Evolutionary conservation across 2,329 filamentous ascomycete genomes (phyloP).

Genomic region (Anisogramma anomala): DNA sequence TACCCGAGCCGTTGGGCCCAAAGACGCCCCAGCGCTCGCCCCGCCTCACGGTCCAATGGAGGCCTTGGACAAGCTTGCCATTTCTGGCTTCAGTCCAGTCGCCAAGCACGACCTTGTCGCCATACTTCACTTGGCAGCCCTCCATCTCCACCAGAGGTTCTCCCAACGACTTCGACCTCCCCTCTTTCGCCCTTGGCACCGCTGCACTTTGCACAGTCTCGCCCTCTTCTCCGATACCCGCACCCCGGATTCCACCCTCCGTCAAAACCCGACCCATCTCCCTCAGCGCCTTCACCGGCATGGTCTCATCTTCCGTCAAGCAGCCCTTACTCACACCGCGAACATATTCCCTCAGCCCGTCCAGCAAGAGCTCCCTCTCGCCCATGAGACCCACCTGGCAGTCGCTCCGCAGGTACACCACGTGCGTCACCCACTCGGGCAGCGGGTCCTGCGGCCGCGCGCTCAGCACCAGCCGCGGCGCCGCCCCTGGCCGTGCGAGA

Average conservation of each 20-base stretch:
- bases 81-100: constrained; percentile 58
- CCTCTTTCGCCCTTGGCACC: background rate
- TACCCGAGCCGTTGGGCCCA: constrained; percentile 87
- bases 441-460: constrained; percentile 76
- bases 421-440: constrained; percentile 81
- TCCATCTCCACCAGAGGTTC: constrained; percentile 78
- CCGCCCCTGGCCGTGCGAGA: constrained; percentile 87
- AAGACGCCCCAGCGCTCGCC: constrained; percentile 89
- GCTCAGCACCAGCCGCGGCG: constrained; percentile 64
- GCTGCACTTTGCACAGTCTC: constrained; percentile 6
- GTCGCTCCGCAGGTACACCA: constrained; percentile 59
- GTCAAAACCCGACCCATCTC: constrained; percentile 40
- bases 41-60: constrained; percentile 72
- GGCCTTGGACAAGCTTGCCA: constrained; percentile 43
- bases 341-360: constrained; percentile 38
- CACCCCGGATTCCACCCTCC: constrained; percentile 26
- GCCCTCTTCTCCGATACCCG: constrained; percentile 25
- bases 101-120: constrained; percentile 64
- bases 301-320: constrained; percentile 32
- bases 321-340: constrained; percentile 33
- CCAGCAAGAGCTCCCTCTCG: constrained; percentile 49
- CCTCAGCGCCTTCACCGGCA: constrained; percentile 36
- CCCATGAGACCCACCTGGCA: constrained; percentile 57
- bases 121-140: constrained; percentile 72
- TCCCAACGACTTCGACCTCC: constrained; percentile 28